Evolutionary conservation across 306 rosid species (phyloP), one percentile per base, ranked within the genome.

Genomic region (Macrotyloma uniflorum): DNA sequence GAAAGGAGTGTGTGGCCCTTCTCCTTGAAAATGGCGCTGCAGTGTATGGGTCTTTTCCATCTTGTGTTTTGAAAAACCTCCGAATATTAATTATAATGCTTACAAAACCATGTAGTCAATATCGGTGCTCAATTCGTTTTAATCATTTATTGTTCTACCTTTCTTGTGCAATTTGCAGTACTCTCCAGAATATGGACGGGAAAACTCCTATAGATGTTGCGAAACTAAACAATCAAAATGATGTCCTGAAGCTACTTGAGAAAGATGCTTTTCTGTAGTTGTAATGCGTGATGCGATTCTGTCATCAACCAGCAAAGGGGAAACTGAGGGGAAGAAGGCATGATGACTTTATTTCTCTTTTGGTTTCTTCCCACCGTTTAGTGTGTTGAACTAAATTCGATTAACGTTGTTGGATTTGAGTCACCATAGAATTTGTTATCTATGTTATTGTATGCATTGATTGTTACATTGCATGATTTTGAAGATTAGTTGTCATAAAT

Each of bases 171-270:
- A 53, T 70, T 82, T 76, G 86, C 97, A 96, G 98, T 66, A 96
- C 99, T 45, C 94, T 96, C 30, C 98, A 93, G 83, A 96, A 96
- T 86, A 77, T 91, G 90, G 99, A 96, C 65, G 97, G 99, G 18
- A 96, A 96, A 86, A 93, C 99, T 45, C 99, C 99, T 6, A 91
- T 96, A 12, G 99, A 96, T 22, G 99, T 96, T 15, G 99, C 99
- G 4, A 96, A 93, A 90, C 86, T 96, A 87, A 96, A 96, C 93
- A 86, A 86, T 87, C 99, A 96, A 80, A 67, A 87, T 23, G 99
- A 86, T 1, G 98, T 96, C 74, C 89, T 96, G 59, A 87, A 96
- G 95, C 89, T 96, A 85, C 99, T 96, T 2, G 97, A 96, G 85
- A 91, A 96, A 88, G 99, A 96, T 65, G 99, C 88, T 51, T 96